Percentiles rank a stretch among this genome's conserved stretches.
Conservation (phyloP, 805 yeast species). For the Ogataea glucozyma region DNA sequence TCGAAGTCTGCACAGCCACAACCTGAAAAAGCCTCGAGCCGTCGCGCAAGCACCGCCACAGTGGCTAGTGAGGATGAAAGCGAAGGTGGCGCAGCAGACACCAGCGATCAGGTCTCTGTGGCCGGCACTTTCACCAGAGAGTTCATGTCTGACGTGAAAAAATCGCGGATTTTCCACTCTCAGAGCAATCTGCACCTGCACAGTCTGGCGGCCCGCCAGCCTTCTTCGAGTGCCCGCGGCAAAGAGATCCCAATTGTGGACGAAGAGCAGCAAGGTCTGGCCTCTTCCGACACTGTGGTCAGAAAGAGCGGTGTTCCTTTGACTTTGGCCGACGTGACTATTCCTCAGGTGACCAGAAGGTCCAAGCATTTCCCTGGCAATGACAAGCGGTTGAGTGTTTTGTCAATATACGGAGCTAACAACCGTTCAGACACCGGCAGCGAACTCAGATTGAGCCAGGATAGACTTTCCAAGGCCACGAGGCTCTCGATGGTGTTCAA, state of each 20-base stretch:
- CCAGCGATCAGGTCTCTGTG: slow-evolving; percentile 4
- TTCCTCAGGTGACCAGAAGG: slow-evolving; percentile 71
- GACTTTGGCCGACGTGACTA: slow-evolving; percentile 59
- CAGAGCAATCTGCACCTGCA: slow-evolving; percentile 22
- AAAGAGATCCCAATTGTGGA: slow-evolving; percentile 14
- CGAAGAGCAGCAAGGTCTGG: slow-evolving; percentile 14
- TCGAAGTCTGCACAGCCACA: slow-evolving; percentile 35
- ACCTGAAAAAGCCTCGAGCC: slow-evolving; percentile 20
- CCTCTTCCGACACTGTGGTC: slow-evolving; percentile 21
- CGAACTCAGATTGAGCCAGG: slow-evolving; percentile 9
- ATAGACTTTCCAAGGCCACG: slow-evolving; percentile 25
- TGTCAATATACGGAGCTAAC: slow-evolving; percentile 69
- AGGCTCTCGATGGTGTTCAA: slow-evolving; percentile 32
- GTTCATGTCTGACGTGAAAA: slow-evolving; percentile 45
- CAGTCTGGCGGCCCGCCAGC: slow-evolving; percentile 1
- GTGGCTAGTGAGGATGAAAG: too few species aligned
- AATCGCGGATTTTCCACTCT: slow-evolving; percentile 45
- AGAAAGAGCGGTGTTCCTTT: slow-evolving; percentile 41
- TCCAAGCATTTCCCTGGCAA: slow-evolving; percentile 62
- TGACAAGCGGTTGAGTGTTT: slow-evolving; percentile 68
- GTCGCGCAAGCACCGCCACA: too few species aligned
- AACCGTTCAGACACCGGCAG: slow-evolving; percentile 28
- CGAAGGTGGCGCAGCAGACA: slow-evolving; percentile 8
- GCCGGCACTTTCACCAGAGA: slow-evolving; percentile 41
- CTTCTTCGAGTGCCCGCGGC: background rate